phyloP scores from a whole-genome alignment of 2,329 filamentous ascomycete genomes.

The Sarocladium strictum region DNA sequence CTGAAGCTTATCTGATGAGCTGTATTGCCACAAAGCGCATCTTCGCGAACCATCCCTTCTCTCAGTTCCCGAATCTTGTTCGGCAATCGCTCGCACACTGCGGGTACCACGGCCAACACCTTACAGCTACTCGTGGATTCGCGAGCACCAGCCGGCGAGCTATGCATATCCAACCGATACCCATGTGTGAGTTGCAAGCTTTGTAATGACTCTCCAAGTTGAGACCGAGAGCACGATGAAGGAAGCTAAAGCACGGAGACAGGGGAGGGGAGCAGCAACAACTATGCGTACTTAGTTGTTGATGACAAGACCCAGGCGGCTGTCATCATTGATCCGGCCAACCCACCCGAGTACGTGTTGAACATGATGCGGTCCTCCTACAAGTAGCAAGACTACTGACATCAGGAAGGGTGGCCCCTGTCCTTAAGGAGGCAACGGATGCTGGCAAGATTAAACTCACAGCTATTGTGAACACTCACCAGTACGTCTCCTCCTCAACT shows the following conservation, averaged over 20 bases:
- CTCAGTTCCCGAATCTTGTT: background rate
- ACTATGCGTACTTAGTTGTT: constrained; percentile 79
- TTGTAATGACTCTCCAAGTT: too few relatives aligned
- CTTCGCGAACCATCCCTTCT: background rate
- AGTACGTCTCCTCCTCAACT: constrained; percentile 53
- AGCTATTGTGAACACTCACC: constrained; percentile 93
- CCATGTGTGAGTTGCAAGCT: constrained; percentile 83
- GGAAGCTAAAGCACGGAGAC: background rate
- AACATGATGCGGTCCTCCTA: background rate
- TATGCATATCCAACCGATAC: constrained; percentile 86
- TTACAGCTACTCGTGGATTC: background rate
- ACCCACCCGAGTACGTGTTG: constrained; percentile 66
- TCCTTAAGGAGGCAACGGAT: constrained; percentile 67
- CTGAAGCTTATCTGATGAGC: background rate
- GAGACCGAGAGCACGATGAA: background rate
- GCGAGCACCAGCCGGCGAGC: constrained; percentile 16
- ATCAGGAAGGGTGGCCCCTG: constrained; percentile 47
- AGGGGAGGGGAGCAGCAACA: constrained; percentile 75
- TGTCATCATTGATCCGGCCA: constrained; percentile 73
- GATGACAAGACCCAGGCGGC: constrained; percentile 72
- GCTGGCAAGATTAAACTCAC: constrained; percentile 72
- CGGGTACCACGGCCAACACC: background rate
- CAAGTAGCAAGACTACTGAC: background rate
- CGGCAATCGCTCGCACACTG: background rate
- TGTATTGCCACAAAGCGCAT: background rate